Base-by-base conservation (phyloP, 1,139 yeast species). In the Meyerozyma sp. region DNA sequence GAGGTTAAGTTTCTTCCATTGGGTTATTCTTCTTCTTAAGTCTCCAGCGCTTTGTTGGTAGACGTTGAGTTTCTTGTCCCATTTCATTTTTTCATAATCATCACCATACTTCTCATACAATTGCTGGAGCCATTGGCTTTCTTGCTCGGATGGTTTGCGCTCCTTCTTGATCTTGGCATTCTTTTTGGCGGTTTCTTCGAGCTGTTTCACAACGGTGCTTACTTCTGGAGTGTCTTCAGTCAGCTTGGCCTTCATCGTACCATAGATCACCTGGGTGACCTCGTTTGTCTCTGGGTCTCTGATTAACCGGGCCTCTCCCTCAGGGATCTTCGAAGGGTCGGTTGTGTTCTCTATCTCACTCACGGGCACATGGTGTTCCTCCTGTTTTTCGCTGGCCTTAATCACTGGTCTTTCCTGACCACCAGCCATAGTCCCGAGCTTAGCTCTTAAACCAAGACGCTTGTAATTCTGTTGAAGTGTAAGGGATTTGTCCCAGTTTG, bases 41-140 rank as follows among this genome's bases (percentile, higher is more conserved):
- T 89, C 95, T 26, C 95, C 95, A n/a, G 82, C 83, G 50, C 88
- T 75, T 59, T 87, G 91, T 66, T 90, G 97, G 64, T 77, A 79
- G 3, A 85, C 76, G 61, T 93, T 93, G 49, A 91, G 72, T 62
- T 85, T 86, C 66, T 77, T 80, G 61, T 93, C 98, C 86, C 95
- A 85, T 61, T 82, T 84, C 98, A 94, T 93, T 56, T 82, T 86
- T 42, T 79, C 84, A 60, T 82, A 90, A 61, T 93, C 84, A 50
- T 90, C 95, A 16, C 97, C 97, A 59, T 93, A 81, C 63, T 88
- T 89, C 27, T 77, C 79, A 47, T 82, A 75, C 42, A 93, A 70
- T 21, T 66, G 65, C 42, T 65, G 66, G 39, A 89, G 65, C 95
- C 96, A 89, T 34, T 77, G 85, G 40, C 63, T 66, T 63, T 93